phyloP scores from a whole-genome alignment of 352 stramenopile genomes.

The Phytopythium aichiense region DNA sequence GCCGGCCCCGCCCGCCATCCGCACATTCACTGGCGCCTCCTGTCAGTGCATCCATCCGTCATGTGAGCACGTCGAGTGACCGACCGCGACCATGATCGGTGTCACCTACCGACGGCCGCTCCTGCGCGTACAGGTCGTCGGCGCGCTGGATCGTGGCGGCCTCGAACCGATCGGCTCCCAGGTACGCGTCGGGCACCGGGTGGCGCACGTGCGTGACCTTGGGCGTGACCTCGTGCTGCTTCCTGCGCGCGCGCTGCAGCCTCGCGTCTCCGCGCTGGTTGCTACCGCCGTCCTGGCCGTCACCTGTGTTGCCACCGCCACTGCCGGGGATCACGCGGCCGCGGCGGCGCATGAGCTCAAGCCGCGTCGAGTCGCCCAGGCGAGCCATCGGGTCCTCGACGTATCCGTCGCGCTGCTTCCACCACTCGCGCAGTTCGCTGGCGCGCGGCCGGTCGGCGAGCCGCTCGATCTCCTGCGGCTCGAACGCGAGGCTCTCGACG shows the following conservation, averaged over 20 bases:
- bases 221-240: constrained; percentile 32
- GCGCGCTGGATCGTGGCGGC: constrained; percentile 22
- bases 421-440: constrained; percentile 44
- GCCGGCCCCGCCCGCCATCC: background rate
- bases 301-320: background rate
- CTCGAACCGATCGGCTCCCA: constrained; percentile 13
- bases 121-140: constrained; percentile 34
- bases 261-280: background rate
- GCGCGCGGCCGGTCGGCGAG: constrained; percentile 48
- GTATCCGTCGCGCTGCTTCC: constrained; percentile 50
- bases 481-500: constrained; percentile 43
- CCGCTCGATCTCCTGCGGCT: constrained; percentile 46
- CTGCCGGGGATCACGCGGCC: background rate
- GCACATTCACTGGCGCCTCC: background rate
- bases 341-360: constrained; percentile 34
- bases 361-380: constrained; percentile 34
- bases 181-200: constrained; percentile 23
- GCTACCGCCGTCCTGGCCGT: background rate
- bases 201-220: constrained; percentile 47
- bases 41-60: background rate
- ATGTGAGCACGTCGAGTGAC: background rate
- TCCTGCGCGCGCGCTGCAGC: constrained; percentile 14
- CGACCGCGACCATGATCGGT: background rate
- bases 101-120: constrained; percentile 11
- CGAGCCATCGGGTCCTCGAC: constrained; percentile 45